A percentile compares a stretch with the other conserved stretches of the same genome.
phyloP scores from a whole-genome alignment of 2,329 filamentous ascomycete genomes.

The Phoma sp. region DNA sequence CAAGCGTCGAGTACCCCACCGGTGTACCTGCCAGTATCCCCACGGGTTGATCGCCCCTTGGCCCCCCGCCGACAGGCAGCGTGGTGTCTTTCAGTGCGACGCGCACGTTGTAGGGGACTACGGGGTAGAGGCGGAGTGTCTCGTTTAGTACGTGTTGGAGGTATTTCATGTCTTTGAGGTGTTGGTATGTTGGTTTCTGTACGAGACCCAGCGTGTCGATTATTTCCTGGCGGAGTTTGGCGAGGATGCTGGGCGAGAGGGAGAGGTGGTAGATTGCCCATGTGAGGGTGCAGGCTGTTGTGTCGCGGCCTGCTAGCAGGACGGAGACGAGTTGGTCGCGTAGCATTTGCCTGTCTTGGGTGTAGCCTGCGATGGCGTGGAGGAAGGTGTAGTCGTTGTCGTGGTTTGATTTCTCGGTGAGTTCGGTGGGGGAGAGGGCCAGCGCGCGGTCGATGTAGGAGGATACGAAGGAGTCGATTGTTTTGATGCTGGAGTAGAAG shows the following conservation, averaged over 20 bases:
- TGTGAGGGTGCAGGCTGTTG: constrained; percentile 80
- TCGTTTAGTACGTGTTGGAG: constrained; percentile 51
- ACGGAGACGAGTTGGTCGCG: constrained; percentile 79
- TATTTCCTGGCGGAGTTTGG: constrained; percentile 78
- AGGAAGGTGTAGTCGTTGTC: constrained; percentile 83
- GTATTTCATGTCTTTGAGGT: constrained; percentile 90
- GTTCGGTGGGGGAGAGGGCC: constrained; percentile 71
- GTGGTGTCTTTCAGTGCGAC: constrained; percentile 57
- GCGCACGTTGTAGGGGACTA: constrained; percentile 60
- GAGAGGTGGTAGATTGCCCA: constrained; percentile 86
- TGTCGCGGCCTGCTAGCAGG: constrained; percentile 85
- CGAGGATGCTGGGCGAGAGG: constrained; percentile 70
- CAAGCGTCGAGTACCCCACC: constrained; percentile 56
- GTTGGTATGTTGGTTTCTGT: constrained; percentile 70
- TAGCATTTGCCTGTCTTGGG: constrained; percentile 70
- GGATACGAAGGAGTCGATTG: constrained; percentile 79
- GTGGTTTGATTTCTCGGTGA: constrained; percentile 75
- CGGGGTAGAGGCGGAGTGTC: constrained; percentile 56
- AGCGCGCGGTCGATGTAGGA: constrained; percentile 79
- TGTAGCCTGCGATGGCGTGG: constrained; percentile 82
- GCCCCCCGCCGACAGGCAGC: constrained; percentile 58
- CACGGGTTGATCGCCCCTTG: constrained; percentile 54
- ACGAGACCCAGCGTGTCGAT: constrained; percentile 69
- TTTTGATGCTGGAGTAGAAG: constrained; percentile 70
- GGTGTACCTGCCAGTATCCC: constrained; percentile 55